Evolutionary conservation across 2,329 filamentous ascomycete species (phyloP), one percentile per base, ranked within the genome.

Genomic region (Byssochlamys sp.): DNA sequence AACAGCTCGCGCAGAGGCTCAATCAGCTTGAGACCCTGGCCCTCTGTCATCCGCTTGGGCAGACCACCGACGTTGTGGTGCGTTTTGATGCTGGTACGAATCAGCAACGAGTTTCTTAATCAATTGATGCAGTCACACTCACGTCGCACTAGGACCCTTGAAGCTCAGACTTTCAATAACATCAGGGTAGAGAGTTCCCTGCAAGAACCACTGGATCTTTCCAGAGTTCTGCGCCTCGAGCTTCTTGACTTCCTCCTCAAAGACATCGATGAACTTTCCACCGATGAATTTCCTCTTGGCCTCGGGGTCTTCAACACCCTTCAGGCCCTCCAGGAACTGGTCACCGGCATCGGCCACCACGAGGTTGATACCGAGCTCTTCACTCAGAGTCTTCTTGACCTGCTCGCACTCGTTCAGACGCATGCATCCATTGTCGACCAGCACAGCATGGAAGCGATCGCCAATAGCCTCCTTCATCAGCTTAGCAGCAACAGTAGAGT

Each of bases 211-310:
- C 66, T 90, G 84, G 45, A 96, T 87, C 66, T 87, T 85, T 33
- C 88, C 89, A 86, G 67, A 86, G 79, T 61, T 84, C 82, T 0
- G 88, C 88, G 82, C 82, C 61, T 90, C 89, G 53, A 95, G 91
- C 64, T 83, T 80, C 66, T 82, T 81, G 27, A 89, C 91, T 70
- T 91, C 86, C 59, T 85, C 79, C 72, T 96, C 87, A 73, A 96
- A 96, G 28, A 95, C 76, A 65, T 91, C 87, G 62, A 91, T 90
- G 72, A 91, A 89, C 25, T 83, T 89, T 61, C 80, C 83, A 57
- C 91, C 91, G 60, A 96, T 96, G 66, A 96, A 86, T 77, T 95
- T 96, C 57, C 91, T 82, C 81, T 96, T 96, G 69, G 83, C 83
- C 75, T 97, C 91, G 0, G 92, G 91, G 57, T 89, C 90, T 0